Evolutionary conservation across 768 basidiomycete genomes (phyloP).

Genomic region (Lentinula raphanica): DNA sequence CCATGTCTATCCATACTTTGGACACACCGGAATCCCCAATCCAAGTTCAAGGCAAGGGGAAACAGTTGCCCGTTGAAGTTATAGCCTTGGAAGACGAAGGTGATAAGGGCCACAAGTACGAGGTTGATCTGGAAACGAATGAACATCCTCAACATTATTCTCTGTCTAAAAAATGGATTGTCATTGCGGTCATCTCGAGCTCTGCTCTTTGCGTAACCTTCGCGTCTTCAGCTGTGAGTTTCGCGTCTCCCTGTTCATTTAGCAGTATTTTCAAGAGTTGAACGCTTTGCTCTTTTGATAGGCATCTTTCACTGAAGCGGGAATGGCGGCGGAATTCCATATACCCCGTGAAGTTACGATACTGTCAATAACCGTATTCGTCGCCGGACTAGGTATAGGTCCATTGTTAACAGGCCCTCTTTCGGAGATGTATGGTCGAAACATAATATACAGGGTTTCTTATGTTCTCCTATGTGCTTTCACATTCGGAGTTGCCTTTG

Average conservation of each 20-base stretch:
- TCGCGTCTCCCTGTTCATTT: neutral
- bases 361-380: slow-evolving; percentile 51
- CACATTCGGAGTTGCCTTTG: slow-evolving; percentile 70
- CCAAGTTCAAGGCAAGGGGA: neutral
- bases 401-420: slow-evolving; percentile 52
- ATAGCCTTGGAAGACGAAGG: neutral
- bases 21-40: neutral
- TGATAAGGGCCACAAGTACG: slow-evolving; percentile 6
- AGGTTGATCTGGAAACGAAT: slow-evolving; percentile 30
- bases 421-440: slow-evolving; percentile 61
- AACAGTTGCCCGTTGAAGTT: neutral
- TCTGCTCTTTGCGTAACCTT: slow-evolving; percentile 48
- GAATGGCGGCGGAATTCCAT: slow-evolving; percentile 45
- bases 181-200: slow-evolving; percentile 39
- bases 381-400: slow-evolving; percentile 52
- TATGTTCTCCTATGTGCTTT: slow-evolving; percentile 58
- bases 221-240: slow-evolving; percentile 51
- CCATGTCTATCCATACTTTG: neutral
- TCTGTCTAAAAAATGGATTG: slow-evolving; percentile 40
- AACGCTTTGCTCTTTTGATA: slow-evolving; percentile 13
- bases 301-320: slow-evolving; percentile 61
- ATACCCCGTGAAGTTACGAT: slow-evolving; percentile 44
- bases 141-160: slow-evolving; percentile 41
- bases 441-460: slow-evolving; percentile 55
- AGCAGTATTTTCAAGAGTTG: neutral